Base-by-base conservation (phyloP, 352 stramenopile genomes). In the Phytophthora foliorum region DNA sequence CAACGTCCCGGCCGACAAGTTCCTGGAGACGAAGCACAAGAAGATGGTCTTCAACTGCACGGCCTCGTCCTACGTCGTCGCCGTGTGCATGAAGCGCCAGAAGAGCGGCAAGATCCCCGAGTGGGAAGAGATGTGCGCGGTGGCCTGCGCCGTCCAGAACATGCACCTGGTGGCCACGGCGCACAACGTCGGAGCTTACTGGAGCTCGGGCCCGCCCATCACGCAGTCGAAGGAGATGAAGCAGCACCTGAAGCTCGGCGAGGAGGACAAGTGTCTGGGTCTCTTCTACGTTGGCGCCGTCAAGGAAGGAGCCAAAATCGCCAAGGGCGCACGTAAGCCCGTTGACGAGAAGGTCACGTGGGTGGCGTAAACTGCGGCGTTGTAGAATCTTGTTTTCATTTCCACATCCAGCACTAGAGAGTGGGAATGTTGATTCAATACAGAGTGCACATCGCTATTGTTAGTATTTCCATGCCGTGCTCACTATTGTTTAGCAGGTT, bases 41-140 rank as follows among this genome's bases (percentile, higher is more conserved):
- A 95, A 93, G 73, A 90, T 91, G 55, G 60, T 93, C 46, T 69
- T 82, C 45, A 90, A 83, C 63, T 95, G 92, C 73, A 75, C 71
- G 21, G 58, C 74, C 34, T 84, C 86, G 24, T 93, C 85, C 53
- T 81, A 92, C 69, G 86, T 94, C 22, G 89, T 96, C 57, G 87
- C 89, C 54, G 93, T 96, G 61, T 91, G 84, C 76, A 90, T 96
- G 81, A 91, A 96, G 81, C 89, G 89, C 60, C 89, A 96, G 62
- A 78, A 86, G 55, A 93, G 84, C 72, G 83, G 91, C 63, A 84
- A 84, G 31, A 78, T 96, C 42, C 87, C 89, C 4, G 89, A 96
- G 65, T 78, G 90, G 64, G 89, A 96, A 73, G 89, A 96, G 57
- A 72, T 96, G 32, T 89, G 81, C 53, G 72, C 87, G 0, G 81